Base-by-base conservation (phyloP, 1,139 yeast genomes). In the Candida sp. region DNA sequence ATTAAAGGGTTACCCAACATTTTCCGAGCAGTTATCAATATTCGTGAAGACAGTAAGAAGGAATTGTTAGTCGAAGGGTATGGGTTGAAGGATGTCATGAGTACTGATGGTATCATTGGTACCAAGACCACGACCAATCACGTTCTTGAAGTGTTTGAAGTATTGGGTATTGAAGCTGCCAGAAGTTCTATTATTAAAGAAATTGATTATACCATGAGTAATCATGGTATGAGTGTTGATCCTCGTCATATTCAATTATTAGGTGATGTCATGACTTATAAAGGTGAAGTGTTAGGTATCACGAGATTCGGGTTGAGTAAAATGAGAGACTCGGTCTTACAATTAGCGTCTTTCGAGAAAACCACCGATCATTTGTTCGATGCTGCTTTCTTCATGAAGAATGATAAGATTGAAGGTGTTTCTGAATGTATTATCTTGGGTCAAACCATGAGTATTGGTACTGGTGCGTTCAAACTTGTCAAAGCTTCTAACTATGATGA, bases 211-310 rank as follows among this genome's bases (percentile, higher is more conserved):
- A 95, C 99, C 45, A 95, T 95, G 99, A 84, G 96, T 65, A 89
- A 90, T 66, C 99, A 95, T 75, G 99, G 99, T 67, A 95, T 95
- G 99, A 88, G 96, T 64, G 98, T 95, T 45, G 99, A 95, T 74
- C 99, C 99, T 50, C 96, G 99, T 75, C 99, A 95, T 68, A 90
- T 95, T 63, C 99, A 93, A 70, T 73, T 95, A 42, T 72, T 95
- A 50, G 99, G 99, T 50, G 99, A 95, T 64, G 99, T 95, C 45
- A 95, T 95, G 99, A 89, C 98, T 0, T 95, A 89, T 65, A 95
- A 93, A 70, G 99, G 99, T 47, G 99, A 95, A 62, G 96, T 95
- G 5, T 76, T 95, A 56, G 99, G 99, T 66, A 95, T 95, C 60
- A 95, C 99, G 3, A 80, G 99, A 68, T 95, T 95, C 58, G 99